Evolutionary conservation across 2,329 filamentous ascomycete species (phyloP), one percentile per base, ranked within the genome.

Genomic region (Colletotrichum lupini): DNA sequence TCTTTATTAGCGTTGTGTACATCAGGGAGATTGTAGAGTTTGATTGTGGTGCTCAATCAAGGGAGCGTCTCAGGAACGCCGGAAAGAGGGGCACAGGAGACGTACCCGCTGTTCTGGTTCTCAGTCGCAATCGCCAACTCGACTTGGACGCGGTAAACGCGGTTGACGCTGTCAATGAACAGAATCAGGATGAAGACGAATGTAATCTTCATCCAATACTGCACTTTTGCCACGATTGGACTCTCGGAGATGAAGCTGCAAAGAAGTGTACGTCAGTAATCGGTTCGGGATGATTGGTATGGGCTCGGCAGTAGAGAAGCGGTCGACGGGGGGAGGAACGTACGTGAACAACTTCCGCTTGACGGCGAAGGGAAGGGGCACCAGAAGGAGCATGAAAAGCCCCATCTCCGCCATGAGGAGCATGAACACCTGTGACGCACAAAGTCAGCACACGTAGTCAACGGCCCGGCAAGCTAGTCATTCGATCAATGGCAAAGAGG

Each of bases 151-250:
- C 97, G 94, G 85, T 75, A 76, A 26, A 76, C 97, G 76, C 97
- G 94, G 81, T 92, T 92, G 83, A 98, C 95, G 81, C 95, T 98
- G 86, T 99, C 97, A 79, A 98, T 91, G 86, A 99, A 99, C 76
- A 99, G 92, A 76, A 99, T 98, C 72, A 98, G 88, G 80, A 99
- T 98, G 87, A 99, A 99, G 82, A 99, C 96, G 82, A 99, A 99
- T 2, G 95, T 98, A 71, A 99, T 99, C 90, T 98, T 98, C 86
- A 99, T 89, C 79, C 95, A 96, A 87, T 99, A 98, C 87, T 98
- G 96, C 76, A 98, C 83, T 83, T 98, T 98, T 53, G 95, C 97
- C 72, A 99, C 90, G 65, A 92, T 74, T 0, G 89, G 93, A 81
- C 92, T 97, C 81, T 96, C 94, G 66, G 95, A 98, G 81, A 99